A percentile compares a stretch with the other conserved stretches of the same genome.
Conservation (phyloP, 257 asterid species). For the Lycium barbarum region DNA sequence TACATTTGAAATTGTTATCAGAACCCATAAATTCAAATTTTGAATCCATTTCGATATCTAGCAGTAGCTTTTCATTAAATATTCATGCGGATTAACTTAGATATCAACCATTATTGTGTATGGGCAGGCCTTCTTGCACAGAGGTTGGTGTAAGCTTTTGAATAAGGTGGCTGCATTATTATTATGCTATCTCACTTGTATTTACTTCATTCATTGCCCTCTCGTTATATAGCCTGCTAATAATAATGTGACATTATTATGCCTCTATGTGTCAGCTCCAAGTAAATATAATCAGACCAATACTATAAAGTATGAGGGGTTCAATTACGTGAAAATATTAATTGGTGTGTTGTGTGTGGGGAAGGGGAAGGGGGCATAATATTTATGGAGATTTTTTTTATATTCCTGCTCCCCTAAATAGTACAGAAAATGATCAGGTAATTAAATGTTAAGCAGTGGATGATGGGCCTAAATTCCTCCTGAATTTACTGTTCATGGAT, state of each 20-base stretch:
- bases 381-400: not conserved
- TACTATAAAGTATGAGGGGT: not conserved
- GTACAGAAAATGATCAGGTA: not conserved
- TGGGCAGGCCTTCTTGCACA: slow-evolving; percentile 14
- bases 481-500: not conserved
- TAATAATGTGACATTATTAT: slow-evolving; percentile 23
- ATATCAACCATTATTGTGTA: not conserved
- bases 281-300: not conserved
- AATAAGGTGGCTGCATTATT: slow-evolving; percentile 23
- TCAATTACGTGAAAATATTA: slow-evolving; percentile 20
- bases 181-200: slow-evolving; percentile 17
- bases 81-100: not conserved
- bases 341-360: not conserved
- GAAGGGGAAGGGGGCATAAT: too few relatives aligned
- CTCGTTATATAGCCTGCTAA: not conserved
- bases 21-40: too few relatives aligned
- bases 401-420: not conserved
- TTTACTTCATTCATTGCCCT: not conserved
- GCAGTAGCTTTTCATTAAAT: not conserved
- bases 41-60: too few relatives aligned
- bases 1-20: too few relatives aligned
- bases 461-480: slow-evolving; percentile 12
- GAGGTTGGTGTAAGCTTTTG: not conserved
- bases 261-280: not conserved
- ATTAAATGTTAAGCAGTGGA: not conserved